Base-by-base conservation (phyloP, 2,329 filamentous ascomycete genomes). In the Reticulascus tulasneorum region DNA sequence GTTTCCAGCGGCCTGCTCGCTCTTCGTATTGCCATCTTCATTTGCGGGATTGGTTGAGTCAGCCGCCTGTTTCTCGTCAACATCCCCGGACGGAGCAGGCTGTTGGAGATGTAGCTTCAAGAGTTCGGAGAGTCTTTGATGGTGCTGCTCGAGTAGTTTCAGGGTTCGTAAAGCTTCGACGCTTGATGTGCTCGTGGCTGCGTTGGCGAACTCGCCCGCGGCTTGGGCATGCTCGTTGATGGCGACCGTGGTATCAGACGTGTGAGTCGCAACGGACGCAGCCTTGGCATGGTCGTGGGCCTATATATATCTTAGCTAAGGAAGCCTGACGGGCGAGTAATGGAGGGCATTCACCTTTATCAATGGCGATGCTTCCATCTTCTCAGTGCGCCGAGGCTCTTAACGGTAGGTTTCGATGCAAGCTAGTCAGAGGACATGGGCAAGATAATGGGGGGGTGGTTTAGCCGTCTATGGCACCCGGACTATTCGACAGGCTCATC, bases 231-330 rank as follows among this genome's bases (percentile, higher is more conserved):
- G 91, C 60, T 95, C 86, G 53, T 84, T 85, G 54, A 89, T 85
- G 44, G 91, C 91, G 30, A 86, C 81, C 7, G 83, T 84, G 37
- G 86, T 86, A 56, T 93, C 81, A 37, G 71, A 72, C 29, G 85
- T 81, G 53, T 89, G 79, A 17, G 73, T 82, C 37, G 90, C 87
- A 17, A 82, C 73, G 17, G 86, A 82, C 27, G 91, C 90, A 53
- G 86, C 90, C 52, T 82, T 81, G 33, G 88, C 90, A 64, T 96
- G 89, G 49, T 91, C 84, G 63, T 95, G 87, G 45, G 90, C 91
- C 79, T 91, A 49, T 35, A 29, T 29, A 15, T 31, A 31, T 31
- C 7, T 11, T 13, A 13, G 23, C 17, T 11, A 5, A 24, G n/a
- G n/a, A n/a, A n/a, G n/a, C n/a, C n/a, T n/a, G n/a, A n/a, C n/a